A percentile compares a stretch with the other conserved stretches of the same genome.
Evolutionary conservation across 208 protist species (phyloP).

Genomic region (Angomonas desouzai): DNA sequence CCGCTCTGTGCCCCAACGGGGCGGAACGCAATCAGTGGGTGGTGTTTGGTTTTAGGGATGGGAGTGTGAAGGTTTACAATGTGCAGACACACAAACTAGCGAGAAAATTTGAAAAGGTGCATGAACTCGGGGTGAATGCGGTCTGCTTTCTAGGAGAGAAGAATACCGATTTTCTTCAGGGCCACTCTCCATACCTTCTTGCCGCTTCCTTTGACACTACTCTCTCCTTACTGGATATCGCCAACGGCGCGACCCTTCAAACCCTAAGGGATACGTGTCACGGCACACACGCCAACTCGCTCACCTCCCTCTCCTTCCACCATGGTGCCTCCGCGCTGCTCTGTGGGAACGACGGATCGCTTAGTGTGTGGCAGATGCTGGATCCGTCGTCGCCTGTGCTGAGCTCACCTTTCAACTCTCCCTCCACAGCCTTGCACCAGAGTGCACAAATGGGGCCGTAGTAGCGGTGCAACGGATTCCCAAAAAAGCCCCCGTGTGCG

Average conservation of each 20-base stretch:
- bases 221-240: slow-evolving; percentile 57
- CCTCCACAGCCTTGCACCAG: slow-evolving; percentile 17
- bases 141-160: slow-evolving; percentile 52
- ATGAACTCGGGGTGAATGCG: slow-evolving; percentile 59
- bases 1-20: background rate
- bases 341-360: slow-evolving; percentile 69
- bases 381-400: slow-evolving; percentile 9
- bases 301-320: slow-evolving; percentile 27
- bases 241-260: slow-evolving; percentile 28
- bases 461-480: background rate
- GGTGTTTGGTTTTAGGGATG: slow-evolving; percentile 76
- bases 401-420: background rate
- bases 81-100: slow-evolving; percentile 53
- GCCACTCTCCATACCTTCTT: slow-evolving; percentile 51
- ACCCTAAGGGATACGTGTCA: slow-evolving; percentile 47
- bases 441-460: background rate
- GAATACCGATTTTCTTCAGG: slow-evolving; percentile 11
- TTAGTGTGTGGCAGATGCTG: slow-evolving; percentile 48
- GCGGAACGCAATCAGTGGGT: slow-evolving; percentile 42
- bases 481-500: background rate
- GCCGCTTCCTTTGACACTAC: slow-evolving; percentile 66
- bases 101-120: slow-evolving; percentile 58
- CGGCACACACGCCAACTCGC: slow-evolving; percentile 48
- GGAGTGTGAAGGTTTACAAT: slow-evolving; percentile 81
- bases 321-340: slow-evolving; percentile 24